Percentiles rank a stretch among this genome's conserved stretches.
Conservation (phyloP, 768 basidiomycete genomes). For the Suillus occidentalis region DNA sequence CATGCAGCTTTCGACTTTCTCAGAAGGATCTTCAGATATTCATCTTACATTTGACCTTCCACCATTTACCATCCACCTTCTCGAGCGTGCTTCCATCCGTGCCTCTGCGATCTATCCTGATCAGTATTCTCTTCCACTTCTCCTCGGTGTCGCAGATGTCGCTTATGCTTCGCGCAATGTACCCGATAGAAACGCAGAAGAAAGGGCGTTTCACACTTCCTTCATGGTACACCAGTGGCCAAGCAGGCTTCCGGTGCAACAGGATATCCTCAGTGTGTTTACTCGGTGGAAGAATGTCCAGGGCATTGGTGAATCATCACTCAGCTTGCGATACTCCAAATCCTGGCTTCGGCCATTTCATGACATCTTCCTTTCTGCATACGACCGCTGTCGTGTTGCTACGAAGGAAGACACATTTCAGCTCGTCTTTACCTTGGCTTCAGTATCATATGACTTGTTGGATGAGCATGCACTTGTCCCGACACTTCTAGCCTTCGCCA, state of each 20-base stretch:
- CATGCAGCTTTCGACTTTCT: background rate
- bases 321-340: background rate
- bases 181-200: background rate
- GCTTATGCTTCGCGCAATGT: background rate
- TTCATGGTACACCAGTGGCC: background rate
- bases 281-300: background rate
- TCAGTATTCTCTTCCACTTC: background rate
- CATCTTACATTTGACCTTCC: background rate
- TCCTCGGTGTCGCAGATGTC: background rate
- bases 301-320: background rate
- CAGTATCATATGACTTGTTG: background rate
- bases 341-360: background rate
- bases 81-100: slow-evolving; percentile 2
- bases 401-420: background rate
- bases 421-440: background rate
- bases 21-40: background rate
- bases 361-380: background rate
- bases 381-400: background rate
- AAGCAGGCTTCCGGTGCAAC: background rate
- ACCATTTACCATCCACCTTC: background rate
- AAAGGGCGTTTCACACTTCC: background rate
- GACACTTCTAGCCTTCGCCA: background rate
- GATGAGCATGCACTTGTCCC: background rate
- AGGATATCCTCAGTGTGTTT: background rate
- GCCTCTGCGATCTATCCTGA: slow-evolving; percentile 3